A percentile compares a stretch with the other conserved stretches of the same genome.
Conservation (phyloP, 306 rosid genomes). For the Rosa multiflora region DNA sequence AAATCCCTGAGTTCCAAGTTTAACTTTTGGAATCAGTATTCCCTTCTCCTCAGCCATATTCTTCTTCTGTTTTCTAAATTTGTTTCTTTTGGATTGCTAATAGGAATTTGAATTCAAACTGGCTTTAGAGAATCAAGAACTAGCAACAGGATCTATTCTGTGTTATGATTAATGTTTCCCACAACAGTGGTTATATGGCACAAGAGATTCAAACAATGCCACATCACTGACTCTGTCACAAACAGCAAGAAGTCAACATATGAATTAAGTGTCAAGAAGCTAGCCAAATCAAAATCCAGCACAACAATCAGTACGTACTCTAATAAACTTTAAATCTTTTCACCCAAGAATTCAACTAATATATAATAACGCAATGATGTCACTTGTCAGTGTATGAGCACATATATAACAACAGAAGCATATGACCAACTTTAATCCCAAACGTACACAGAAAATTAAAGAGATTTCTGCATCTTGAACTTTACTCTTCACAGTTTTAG, state of each 20-base stretch:
- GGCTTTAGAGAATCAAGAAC: neutral
- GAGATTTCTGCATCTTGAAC: neutral
- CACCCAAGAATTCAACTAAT: no score
- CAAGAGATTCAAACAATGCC: neutral
- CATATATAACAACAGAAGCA: neutral
- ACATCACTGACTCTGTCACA: neutral
- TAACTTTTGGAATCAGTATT: constrained; percentile 38
- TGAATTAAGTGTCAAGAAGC: neutral
- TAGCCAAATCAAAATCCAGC: neutral
- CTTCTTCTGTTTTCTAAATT: neutral
- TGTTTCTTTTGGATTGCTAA: neutral
- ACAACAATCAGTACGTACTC: neutral
- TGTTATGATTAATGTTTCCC: neutral
- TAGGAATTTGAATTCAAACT: neutral
- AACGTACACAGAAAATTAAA: neutral
- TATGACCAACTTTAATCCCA: neutral
- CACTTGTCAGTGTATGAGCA: neutral
- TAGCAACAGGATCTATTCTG: neutral
- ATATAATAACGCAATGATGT: neutral
- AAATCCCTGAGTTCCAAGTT: constrained; percentile 52
- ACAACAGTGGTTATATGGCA: neutral
- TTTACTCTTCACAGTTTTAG: neutral
- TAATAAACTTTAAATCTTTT: no score
- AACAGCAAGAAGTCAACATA: neutral
- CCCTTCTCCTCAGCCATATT: constrained; percentile 32